Conservation (phyloP, 1,284 basidiomycete species). For the Malassezia vespertilionis region DNA sequence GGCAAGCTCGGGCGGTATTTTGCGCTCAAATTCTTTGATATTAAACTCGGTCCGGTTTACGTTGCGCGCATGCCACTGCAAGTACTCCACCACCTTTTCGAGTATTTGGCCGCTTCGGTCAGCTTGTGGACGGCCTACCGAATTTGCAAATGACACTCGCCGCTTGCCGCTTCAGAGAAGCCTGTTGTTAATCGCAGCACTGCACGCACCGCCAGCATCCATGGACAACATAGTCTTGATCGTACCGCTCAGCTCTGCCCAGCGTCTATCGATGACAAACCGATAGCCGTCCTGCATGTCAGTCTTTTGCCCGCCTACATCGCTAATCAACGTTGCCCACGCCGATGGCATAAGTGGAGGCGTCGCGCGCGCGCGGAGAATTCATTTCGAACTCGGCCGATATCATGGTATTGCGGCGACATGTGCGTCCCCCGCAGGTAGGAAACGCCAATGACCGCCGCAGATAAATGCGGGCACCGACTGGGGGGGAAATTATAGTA, state of each 20-base stretch:
- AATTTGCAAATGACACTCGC: slow-evolving; percentile 48
- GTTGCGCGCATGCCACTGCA: slow-evolving; percentile 65
- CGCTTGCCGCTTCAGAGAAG: slow-evolving; percentile 49
- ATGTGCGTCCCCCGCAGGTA: neutral
- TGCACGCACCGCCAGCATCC: slow-evolving; percentile 20
- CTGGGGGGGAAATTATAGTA: no score
- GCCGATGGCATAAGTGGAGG: slow-evolving; percentile 7
- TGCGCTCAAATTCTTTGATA: slow-evolving; percentile 65
- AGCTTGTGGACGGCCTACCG: slow-evolving; percentile 38
- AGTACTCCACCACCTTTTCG: slow-evolving; percentile 70
- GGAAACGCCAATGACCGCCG: neutral
- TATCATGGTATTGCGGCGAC: slow-evolving; percentile 5
- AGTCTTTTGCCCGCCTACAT: slow-evolving; percentile 19
- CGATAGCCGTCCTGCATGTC: slow-evolving; percentile 30
- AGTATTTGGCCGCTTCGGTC: slow-evolving; percentile 59
- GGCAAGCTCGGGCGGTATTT: slow-evolving; percentile 67
- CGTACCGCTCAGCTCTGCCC: slow-evolving; percentile 24
- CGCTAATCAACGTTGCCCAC: slow-evolving; percentile 40
- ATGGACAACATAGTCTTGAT: slow-evolving; percentile 34
- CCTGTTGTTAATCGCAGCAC: slow-evolving; percentile 23
- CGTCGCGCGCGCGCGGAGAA: neutral
- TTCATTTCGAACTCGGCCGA: slow-evolving; percentile 12
- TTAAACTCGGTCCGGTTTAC: slow-evolving; percentile 58
- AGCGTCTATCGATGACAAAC: slow-evolving; percentile 28
- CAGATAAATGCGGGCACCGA: neutral